Base-by-base conservation (phyloP, 1,284 basidiomycete genomes). In the Entoloma clypeatum region DNA sequence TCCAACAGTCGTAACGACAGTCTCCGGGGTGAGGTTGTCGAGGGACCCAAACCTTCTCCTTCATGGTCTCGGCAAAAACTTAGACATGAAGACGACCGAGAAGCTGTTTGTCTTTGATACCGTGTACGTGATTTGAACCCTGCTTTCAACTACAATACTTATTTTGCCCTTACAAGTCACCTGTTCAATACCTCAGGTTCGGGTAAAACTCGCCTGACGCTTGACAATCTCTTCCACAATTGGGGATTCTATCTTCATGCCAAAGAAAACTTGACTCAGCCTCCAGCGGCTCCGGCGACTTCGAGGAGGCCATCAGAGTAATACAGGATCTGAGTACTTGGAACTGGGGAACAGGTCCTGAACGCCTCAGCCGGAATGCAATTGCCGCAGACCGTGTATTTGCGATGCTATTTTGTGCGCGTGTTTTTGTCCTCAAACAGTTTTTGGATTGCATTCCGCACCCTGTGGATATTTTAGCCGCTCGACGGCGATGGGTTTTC, bases 401-500 rank as follows among this genome's bases (percentile, higher is more conserved):
- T 32, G 16, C 14, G 19, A 38, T 26, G 28, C 24, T 32, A 23
- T 18, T 39, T 13, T 32, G 27, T 41, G 39, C 39, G 29, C 39
- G 39, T 29, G 11, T 41, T 32, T 33, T 41, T 32, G 25, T 41
- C 30, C 25, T 41, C 13, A 41, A 34, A 25, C 39, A 41, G 9
- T 18, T 41, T 41, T 21, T 41, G 39, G 10, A 25, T 24, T 24
- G 32, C 22, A 24, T 41, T 33, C 39, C 39, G 14, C 21, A 19
- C 23, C 16, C 22, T 21, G 32, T 24, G 25, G 25, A 41, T 21
- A 24, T 34, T 24, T 32, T 18, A 24, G 30, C 21, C 24, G 39
- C 39, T 34, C 30, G 21, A 41, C 38, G 25, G 30, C 43, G 21
- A 45, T 17, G 37, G 41, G 19, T 26, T 32, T 32, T 33, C 39